phyloP scores from a whole-genome alignment of 2,329 filamentous ascomycete species.

The Fusarium sp. region DNA sequence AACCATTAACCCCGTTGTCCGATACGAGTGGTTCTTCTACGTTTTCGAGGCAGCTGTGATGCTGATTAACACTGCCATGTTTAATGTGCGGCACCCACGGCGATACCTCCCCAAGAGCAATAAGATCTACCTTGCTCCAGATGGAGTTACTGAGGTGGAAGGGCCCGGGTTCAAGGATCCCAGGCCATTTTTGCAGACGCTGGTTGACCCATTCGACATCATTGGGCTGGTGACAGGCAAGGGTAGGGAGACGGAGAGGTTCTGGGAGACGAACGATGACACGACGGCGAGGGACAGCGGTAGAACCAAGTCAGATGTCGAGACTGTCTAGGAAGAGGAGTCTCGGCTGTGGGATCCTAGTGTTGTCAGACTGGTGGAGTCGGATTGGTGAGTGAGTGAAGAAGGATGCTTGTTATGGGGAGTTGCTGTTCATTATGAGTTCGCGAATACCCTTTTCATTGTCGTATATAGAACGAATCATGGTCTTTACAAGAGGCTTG shows the following conservation, averaged over 20 bases:
- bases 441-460: not conserved
- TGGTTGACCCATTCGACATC: conserved; percentile 58
- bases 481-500: not conserved
- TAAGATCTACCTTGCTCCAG: conserved; percentile 62
- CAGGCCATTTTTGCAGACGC: conserved; percentile 56
- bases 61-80: conserved; percentile 62
- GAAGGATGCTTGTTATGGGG: not conserved
- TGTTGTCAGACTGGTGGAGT: not conserved
- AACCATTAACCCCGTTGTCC: conserved; percentile 59
- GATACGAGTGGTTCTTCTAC: conserved; percentile 71
- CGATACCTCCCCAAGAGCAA: conserved; percentile 62
- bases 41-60: conserved; percentile 68
- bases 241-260: conserved; percentile 48
- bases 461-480: not conserved
- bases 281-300: not conserved
- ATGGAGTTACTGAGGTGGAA: conserved; percentile 62
- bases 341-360: not conserved
- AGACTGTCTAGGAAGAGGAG: conserved; percentile 7
- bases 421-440: not conserved
- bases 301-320: conserved; percentile 15
- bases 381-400: not conserved
- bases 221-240: conserved; percentile 49
- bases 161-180: conserved; percentile 64
- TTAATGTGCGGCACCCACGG: conserved; percentile 65
- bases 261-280: conserved; percentile 49